Evolutionary conservation across 2,329 filamentous ascomycete species (phyloP).

Genomic region (Xylariaceae sp.): DNA sequence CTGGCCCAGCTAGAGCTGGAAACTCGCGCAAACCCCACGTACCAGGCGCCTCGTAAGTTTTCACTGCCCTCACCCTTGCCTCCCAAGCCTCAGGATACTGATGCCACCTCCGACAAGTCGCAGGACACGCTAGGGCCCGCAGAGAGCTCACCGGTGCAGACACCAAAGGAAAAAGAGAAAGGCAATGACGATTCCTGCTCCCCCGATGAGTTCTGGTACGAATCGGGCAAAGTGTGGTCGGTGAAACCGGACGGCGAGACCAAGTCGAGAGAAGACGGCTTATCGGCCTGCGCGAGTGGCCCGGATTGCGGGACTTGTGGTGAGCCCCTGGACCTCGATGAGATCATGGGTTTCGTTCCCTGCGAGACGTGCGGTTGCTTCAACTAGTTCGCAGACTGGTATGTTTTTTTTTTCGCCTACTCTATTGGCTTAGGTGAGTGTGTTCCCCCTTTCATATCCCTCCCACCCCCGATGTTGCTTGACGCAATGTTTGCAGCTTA

Average conservation of each 20-base stretch:
- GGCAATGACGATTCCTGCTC: neutral
- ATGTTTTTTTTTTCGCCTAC: neutral
- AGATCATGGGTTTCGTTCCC: neutral
- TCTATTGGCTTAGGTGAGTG: neutral
- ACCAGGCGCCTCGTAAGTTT: neutral
- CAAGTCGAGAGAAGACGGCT: neutral
- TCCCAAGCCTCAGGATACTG: neutral
- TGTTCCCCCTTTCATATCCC: too few relatives aligned
- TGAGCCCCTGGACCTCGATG: neutral
- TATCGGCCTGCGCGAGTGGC: slow-evolving; percentile 2
- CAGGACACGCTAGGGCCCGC: too few relatives aligned
- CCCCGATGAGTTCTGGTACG: slow-evolving; percentile 17
- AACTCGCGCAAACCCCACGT: neutral
- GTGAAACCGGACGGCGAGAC: neutral
- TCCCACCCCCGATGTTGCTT: too few relatives aligned
- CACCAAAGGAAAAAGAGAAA: neutral
- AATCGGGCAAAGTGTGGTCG: slow-evolving; percentile 2
- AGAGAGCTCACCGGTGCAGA: neutral
- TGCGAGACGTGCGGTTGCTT: slow-evolving; percentile 12
- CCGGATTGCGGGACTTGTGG: slow-evolving; percentile 18
- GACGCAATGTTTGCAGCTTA: neutral
- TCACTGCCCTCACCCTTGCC: neutral
- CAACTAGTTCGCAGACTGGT: slow-evolving; percentile 6
- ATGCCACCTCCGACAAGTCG: neutral
- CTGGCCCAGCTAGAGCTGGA: neutral